phyloP scores from a whole-genome alignment of 768 basidiomycete genomes.

The Auriscalpium microsporum region DNA sequence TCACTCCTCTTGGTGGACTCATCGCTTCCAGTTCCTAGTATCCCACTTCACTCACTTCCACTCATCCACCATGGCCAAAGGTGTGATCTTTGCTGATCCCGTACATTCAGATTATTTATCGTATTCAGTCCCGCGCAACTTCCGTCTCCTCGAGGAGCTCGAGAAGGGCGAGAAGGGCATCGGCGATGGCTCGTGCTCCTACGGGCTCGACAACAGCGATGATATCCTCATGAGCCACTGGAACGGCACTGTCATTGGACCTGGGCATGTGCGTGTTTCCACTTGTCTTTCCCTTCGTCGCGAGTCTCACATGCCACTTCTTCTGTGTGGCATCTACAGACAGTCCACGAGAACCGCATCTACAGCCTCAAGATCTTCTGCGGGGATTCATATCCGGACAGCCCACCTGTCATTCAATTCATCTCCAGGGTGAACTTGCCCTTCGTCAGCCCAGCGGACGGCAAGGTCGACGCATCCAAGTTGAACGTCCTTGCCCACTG shows the following conservation, averaged over 20 bases:
- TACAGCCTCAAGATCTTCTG: constrained; percentile 92
- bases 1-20: neutral
- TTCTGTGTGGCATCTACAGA: constrained; percentile 37
- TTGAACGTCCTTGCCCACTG: constrained; percentile 69
- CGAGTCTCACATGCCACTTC: constrained; percentile 1
- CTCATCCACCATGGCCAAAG: constrained; percentile 25
- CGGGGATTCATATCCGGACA: constrained; percentile 65
- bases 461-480: constrained; percentile 68
- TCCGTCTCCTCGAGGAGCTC: constrained; percentile 93
- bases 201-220: constrained; percentile 90
- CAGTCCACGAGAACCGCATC: constrained; percentile 97
- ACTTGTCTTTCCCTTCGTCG: neutral
- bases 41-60: neutral
- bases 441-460: constrained; percentile 69
- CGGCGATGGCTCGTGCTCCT: constrained; percentile 95
- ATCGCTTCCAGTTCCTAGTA: neutral
- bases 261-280: constrained; percentile 72
- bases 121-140: constrained; percentile 85
- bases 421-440: constrained; percentile 88
- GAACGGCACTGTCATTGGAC: constrained; percentile 99
- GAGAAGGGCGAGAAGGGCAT: constrained; percentile 99
- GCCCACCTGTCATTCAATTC: constrained; percentile 76
- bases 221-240: constrained; percentile 97
- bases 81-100: constrained; percentile 11
- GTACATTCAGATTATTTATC: neutral